Conservation (phyloP, 257 asterid genomes). For the Petunia axillaris region DNA sequence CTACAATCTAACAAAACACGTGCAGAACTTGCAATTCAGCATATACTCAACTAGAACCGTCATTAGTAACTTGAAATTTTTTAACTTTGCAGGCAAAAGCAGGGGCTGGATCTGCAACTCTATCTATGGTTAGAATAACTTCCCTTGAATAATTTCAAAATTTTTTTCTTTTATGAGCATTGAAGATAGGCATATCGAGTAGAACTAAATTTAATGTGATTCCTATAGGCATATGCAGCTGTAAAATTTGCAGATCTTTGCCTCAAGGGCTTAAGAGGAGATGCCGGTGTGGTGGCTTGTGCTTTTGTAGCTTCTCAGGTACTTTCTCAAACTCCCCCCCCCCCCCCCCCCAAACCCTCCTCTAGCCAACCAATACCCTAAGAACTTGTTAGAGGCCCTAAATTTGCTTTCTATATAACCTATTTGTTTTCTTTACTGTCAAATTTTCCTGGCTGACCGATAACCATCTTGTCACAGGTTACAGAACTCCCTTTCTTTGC, state of each 20-base stretch:
- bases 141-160: neutral
- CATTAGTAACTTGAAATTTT: neutral
- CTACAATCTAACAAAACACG: neutral
- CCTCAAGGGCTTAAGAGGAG: conserved; percentile 87
- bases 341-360: neutral
- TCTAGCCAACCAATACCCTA: neutral
- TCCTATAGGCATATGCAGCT: conserved; percentile 88
- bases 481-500: conserved; percentile 97
- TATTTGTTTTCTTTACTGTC: conserved; percentile 1
- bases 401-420: too few species aligned
- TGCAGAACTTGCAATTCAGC: conserved; percentile 17
- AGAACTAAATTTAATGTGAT: neutral
- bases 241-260: conserved; percentile 93
- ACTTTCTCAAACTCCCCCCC: conserved; percentile 28
- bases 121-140: conserved; percentile 72
- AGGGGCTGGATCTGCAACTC: conserved; percentile 98
- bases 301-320: conserved; percentile 94
- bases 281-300: conserved; percentile 77
- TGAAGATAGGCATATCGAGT: neutral
- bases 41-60: neutral
- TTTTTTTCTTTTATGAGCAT: neutral
- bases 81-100: conserved; percentile 81
- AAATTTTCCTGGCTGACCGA: neutral
- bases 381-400: too few species aligned
- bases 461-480: conserved; percentile 53